Conservation (phyloP, 2,329 filamentous ascomycete species). For the Stagonosporopsis tanaceti region DNA sequence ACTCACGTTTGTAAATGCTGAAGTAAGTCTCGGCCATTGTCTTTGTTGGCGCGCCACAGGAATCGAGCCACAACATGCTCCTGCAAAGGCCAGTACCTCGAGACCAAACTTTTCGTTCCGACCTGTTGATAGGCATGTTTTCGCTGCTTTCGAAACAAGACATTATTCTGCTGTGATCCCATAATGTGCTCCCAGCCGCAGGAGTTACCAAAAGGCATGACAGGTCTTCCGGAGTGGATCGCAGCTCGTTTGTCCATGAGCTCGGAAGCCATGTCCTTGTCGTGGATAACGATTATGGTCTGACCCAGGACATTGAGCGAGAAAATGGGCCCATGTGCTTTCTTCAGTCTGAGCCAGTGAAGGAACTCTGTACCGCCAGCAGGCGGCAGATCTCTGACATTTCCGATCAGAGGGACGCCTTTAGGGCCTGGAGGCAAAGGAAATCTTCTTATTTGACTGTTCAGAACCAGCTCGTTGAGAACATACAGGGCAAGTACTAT, state of each 20-base stretch:
- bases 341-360: slow-evolving; percentile 56
- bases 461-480: background rate
- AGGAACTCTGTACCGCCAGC: slow-evolving; percentile 48
- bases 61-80: slow-evolving; percentile 57
- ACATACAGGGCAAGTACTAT: background rate
- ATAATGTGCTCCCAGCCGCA: slow-evolving; percentile 52
- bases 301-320: slow-evolving; percentile 36
- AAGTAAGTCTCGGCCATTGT: slow-evolving; percentile 47
- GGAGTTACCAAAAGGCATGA: slow-evolving; percentile 30
- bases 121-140: slow-evolving; percentile 57
- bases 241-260: slow-evolving; percentile 33
- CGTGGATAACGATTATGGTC: slow-evolving; percentile 36
- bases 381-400: slow-evolving; percentile 58
- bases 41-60: slow-evolving; percentile 53
- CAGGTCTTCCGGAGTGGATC: slow-evolving; percentile 34
- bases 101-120: slow-evolving; percentile 52
- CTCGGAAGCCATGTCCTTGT: slow-evolving; percentile 32
- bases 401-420: slow-evolving; percentile 59
- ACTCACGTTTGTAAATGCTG: slow-evolving; percentile 55
- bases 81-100: slow-evolving; percentile 54
- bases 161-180: slow-evolving; percentile 48
- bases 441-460: background rate
- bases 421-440: slow-evolving; percentile 61
- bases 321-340: slow-evolving; percentile 39
- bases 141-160: slow-evolving; percentile 50